These are phyloP conservation scores for Gossypium stocksii DNA, from an alignment of 345 rosid species.

Conservation along the genomic window DNA sequence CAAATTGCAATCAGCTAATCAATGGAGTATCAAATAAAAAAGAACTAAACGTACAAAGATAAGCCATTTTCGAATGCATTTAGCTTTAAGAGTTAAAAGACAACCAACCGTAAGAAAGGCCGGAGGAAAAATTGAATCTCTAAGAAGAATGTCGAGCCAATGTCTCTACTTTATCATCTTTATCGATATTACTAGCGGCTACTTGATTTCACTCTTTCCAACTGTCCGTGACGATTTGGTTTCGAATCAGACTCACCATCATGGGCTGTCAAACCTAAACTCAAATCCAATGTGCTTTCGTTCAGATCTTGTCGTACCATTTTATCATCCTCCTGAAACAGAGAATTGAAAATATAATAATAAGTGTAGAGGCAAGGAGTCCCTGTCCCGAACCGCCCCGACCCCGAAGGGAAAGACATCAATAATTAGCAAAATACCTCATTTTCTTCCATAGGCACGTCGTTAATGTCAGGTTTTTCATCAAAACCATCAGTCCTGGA, in stretches of 20 bases:
- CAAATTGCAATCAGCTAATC: slow-evolving; percentile 18
- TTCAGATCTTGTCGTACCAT: slow-evolving; percentile 80
- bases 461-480: slow-evolving; percentile 84
- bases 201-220: slow-evolving; percentile 24
- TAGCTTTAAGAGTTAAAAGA: neutral
- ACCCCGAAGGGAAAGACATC: neutral
- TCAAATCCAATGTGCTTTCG: slow-evolving; percentile 72
- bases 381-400: neutral
- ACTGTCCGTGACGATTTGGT: slow-evolving; percentile 24
- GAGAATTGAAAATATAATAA: slow-evolving; percentile 15
- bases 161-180: slow-evolving; percentile 16
- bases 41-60: slow-evolving; percentile 4
- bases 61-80: neutral
- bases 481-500: slow-evolving; percentile 34
- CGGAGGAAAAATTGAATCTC: slow-evolving; percentile 21
- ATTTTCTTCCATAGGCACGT: slow-evolving; percentile 60
- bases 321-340: slow-evolving; percentile 47
- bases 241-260: slow-evolving; percentile 41
- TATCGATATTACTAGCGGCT: slow-evolving; percentile 7
- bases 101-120: slow-evolving; percentile 13
- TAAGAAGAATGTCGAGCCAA: slow-evolving; percentile 9
- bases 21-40: slow-evolving; percentile 16
- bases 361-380: slow-evolving; percentile 13
- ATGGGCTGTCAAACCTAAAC: slow-evolving; percentile 58
- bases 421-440: slow-evolving; percentile 41